Conservation (phyloP, 768 basidiomycete species). For the Mycena pura region DNA sequence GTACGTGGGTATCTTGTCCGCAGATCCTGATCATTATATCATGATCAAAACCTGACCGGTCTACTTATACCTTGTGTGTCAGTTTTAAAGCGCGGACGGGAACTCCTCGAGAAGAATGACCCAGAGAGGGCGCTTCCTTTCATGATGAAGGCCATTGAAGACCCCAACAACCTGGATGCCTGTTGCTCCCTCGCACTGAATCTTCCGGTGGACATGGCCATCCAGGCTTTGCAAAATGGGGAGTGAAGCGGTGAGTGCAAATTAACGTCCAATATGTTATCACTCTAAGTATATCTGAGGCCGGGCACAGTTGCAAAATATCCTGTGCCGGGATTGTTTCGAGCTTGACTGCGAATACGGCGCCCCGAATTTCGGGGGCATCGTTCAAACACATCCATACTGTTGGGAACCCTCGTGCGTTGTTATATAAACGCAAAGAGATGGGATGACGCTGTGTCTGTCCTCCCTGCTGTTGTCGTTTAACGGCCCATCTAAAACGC, state of each 20-base stretch:
- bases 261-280: no score
- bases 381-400: constrained; percentile 51
- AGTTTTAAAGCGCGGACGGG: constrained; percentile 8
- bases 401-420: constrained; percentile 45
- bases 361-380: constrained; percentile 24
- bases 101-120: constrained; percentile 7
- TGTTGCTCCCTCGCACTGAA: neutral
- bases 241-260: constrained; percentile 7
- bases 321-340: constrained; percentile 13
- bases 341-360: neutral
- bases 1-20: no score
- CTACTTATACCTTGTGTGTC: no score
- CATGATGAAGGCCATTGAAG: constrained; percentile 7
- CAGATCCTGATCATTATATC: no score
- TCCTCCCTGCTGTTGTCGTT: neutral
- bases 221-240: neutral
- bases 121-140: constrained; percentile 8
- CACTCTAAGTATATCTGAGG: neutral
- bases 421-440: constrained; percentile 40
- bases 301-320: neutral
- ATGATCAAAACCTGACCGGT: no score
- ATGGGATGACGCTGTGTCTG: constrained; percentile 44
- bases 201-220: neutral
- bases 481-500: neutral
- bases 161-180: constrained; percentile 11